Conservation (phyloP, 371 early-diverging fungal species). For the Rhizomucor pusillus region DNA sequence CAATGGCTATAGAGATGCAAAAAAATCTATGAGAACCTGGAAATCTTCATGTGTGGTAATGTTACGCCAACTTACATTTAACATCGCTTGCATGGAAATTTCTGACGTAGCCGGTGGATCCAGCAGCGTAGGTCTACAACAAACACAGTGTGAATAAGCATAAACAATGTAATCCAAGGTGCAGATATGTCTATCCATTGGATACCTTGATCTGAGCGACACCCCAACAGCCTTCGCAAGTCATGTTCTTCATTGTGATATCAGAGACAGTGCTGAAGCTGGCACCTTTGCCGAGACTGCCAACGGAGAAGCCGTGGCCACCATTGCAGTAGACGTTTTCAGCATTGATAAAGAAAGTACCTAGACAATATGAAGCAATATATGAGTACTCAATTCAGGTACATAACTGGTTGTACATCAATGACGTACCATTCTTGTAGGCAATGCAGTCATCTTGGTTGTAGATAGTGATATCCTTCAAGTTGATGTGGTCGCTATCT, state of each 20-base stretch:
- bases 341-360: slow-evolving; percentile 1
- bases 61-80: slow-evolving; percentile 4
- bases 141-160: too few relatives aligned
- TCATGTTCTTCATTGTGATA: slow-evolving; percentile 11
- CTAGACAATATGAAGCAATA: background rate
- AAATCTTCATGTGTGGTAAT: background rate
- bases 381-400: background rate
- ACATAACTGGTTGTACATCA: background rate
- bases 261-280: slow-evolving; percentile 5
- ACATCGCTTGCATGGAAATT: slow-evolving; percentile 6
- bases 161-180: too few relatives aligned
- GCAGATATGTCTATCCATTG: background rate
- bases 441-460: slow-evolving; percentile 16
- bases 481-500: slow-evolving; percentile 1
- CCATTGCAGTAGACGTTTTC: slow-evolving; percentile 12
- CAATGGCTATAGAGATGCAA: background rate
- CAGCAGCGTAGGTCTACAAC: slow-evolving; percentile 8
- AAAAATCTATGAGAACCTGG: background rate
- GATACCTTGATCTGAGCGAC: slow-evolving; percentile 14
- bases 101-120: slow-evolving; percentile 6
- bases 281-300: slow-evolving; percentile 12
- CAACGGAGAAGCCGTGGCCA: slow-evolving; percentile 12
- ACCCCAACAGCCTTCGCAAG: slow-evolving; percentile 12
- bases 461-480: slow-evolving; percentile 7
- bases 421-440: slow-evolving; percentile 9